These are phyloP conservation scores for Colletotrichum sp. DNA, from an alignment of 2,329 filamentous ascomycete genomes.

Conservation along the genomic window DNA sequence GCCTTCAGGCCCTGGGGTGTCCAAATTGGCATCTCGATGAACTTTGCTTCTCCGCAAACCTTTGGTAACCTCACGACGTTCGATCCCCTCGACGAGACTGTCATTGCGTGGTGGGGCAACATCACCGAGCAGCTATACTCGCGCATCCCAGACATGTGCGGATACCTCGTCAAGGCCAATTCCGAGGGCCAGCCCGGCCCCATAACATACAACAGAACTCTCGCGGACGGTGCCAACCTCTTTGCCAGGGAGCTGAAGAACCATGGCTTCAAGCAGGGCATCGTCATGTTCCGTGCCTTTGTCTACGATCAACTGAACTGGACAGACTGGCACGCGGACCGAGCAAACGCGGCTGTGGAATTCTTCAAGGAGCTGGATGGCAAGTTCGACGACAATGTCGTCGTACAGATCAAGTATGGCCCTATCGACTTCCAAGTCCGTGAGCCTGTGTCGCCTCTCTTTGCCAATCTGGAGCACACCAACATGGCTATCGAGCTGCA, in stretches of 20 bases:
- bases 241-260: slow-evolving; percentile 65
- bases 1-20: slow-evolving; percentile 71
- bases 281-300: slow-evolving; percentile 75
- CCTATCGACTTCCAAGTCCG: slow-evolving; percentile 78
- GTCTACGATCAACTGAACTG: slow-evolving; percentile 67
- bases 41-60: slow-evolving; percentile 68
- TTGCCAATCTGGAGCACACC: slow-evolving; percentile 54
- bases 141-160: slow-evolving; percentile 69
- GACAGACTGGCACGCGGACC: slow-evolving; percentile 68
- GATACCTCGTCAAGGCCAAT: slow-evolving; percentile 74
- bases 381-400: slow-evolving; percentile 72
- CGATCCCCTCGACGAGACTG: slow-evolving; percentile 66
- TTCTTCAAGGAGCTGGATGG: slow-evolving; percentile 70
- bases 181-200: slow-evolving; percentile 76
- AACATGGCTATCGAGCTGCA: slow-evolving; percentile 66
- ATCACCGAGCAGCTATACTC: slow-evolving; percentile 65
- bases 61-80: slow-evolving; percentile 64
- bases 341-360: slow-evolving; percentile 72
- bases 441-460: slow-evolving; percentile 70
- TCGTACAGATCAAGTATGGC: slow-evolving; percentile 77
- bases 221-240: slow-evolving; percentile 71
- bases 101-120: slow-evolving; percentile 67
- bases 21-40: slow-evolving; percentile 68
- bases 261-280: slow-evolving; percentile 51
- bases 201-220: slow-evolving; percentile 71